Percentiles rank a stretch among this genome's conserved stretches.
Evolutionary conservation across 805 yeast species (phyloP).

Genomic region (Kregervanrija pseudodelftensis): DNA sequence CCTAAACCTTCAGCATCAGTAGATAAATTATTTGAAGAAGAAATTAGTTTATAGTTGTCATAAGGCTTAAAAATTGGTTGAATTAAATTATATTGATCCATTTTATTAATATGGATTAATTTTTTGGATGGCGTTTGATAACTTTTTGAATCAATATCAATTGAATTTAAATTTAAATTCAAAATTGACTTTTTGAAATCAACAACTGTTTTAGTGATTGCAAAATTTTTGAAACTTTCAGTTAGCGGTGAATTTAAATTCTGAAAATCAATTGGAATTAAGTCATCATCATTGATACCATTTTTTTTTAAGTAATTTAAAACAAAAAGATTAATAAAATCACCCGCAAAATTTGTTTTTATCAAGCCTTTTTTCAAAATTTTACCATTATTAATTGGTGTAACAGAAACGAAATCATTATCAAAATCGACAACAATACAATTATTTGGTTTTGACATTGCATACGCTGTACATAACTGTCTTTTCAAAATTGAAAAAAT

Average conservation of each 20-base stretch:
- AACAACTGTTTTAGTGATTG: constrained; percentile 33
- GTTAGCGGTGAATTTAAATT: constrained; percentile 1
- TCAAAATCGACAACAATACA: constrained; percentile 82
- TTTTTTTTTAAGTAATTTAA: constrained; percentile 35
- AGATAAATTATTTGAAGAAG: constrained; percentile 30
- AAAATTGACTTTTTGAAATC: constrained; percentile 39
- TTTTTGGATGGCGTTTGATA: constrained; percentile 56
- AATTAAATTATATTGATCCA: constrained; percentile 45
- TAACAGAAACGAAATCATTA: constrained; percentile 56
- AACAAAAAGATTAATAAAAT: constrained; percentile 65
- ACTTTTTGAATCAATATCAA: constrained; percentile 28
- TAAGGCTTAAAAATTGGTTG: constrained; percentile 71
- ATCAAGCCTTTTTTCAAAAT: constrained; percentile 58
- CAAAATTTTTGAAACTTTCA: constrained; percentile 34
- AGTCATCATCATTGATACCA: constrained; percentile 4
- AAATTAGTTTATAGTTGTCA: constrained; percentile 33
- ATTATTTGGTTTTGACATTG: constrained; percentile 64
- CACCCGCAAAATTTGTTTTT: constrained; percentile 77
- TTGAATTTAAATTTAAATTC: constrained; percentile 23
- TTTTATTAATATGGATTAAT: constrained; percentile 1
- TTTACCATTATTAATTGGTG: constrained; percentile 73
- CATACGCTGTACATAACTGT: constrained; percentile 71
- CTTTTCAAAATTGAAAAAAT: constrained; percentile 67
- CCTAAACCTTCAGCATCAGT: constrained; percentile 45
- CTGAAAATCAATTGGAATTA: constrained; percentile 7